Evolutionary conservation across 306 rosid genomes (phyloP).

Genomic region (Malus fusca): DNA sequence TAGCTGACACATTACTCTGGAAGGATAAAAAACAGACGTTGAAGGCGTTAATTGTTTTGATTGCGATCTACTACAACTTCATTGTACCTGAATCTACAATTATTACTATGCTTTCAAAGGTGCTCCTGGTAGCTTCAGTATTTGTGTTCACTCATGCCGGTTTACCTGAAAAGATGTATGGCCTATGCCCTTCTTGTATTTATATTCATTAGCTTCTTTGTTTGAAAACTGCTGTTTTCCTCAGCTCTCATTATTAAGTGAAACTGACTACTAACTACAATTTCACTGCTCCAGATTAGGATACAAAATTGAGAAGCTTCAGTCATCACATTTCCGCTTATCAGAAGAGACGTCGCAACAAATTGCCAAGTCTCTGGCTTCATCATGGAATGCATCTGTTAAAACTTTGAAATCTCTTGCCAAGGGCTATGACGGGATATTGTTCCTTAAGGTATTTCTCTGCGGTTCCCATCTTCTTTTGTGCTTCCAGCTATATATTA

Average conservation of each 20-base stretch:
- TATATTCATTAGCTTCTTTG: background rate
- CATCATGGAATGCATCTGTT: conserved; percentile 64
- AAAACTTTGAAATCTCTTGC: conserved; percentile 59
- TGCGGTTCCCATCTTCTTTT: background rate
- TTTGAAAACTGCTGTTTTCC: background rate
- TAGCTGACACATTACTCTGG: conserved; percentile 95
- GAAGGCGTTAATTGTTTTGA: conserved; percentile 45
- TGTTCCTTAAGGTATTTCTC: conserved; percentile 57
- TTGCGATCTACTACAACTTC: conserved; percentile 74
- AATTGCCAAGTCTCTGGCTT: conserved; percentile 43
- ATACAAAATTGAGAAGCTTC: conserved; percentile 65
- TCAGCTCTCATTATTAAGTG: conserved; percentile 7
- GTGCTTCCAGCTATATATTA: background rate
- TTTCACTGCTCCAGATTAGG: conserved; percentile 58
- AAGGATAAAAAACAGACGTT: conserved; percentile 76
- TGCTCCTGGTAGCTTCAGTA: conserved; percentile 42
- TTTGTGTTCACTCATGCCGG: conserved; percentile 54
- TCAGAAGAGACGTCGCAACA: conserved; percentile 61
- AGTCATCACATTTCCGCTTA: conserved; percentile 59
- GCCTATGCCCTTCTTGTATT: conserved; percentile 5
- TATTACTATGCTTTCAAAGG: conserved; percentile 59
- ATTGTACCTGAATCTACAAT: conserved; percentile 60
- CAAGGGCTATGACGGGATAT: conserved; percentile 52
- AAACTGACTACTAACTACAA: conserved; percentile 20
- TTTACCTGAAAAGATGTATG: conserved; percentile 79